Percentiles rank a stretch among this genome's conserved stretches.
These are phyloP conservation scores for Debaryomyces tyrocola DNA, from an alignment of 805 yeast genomes.

Conservation along the genomic window DNA sequence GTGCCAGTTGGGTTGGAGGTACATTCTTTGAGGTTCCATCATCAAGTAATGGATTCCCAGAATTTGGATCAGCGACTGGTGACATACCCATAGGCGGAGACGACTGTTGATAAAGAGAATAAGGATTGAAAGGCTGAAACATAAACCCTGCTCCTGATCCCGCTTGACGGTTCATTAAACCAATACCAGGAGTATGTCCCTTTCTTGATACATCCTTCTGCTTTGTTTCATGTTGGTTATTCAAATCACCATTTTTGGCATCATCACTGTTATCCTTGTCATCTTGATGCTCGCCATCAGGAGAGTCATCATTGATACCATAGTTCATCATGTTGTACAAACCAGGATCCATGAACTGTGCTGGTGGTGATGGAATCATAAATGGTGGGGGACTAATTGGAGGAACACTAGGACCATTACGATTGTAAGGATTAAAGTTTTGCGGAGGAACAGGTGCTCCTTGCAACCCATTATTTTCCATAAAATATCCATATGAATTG, in stretches of 20 bases:
- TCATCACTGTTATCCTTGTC: constrained; percentile 6
- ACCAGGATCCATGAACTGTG: constrained; percentile 37
- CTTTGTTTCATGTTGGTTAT: background rate
- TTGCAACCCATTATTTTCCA: constrained; percentile 18
- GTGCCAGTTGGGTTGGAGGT: constrained; percentile 11
- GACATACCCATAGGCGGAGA: constrained; percentile 6
- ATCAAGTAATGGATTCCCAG: background rate
- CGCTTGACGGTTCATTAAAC: constrained; percentile 34
- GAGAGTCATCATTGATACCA: constrained; percentile 8
- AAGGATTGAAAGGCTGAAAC: constrained; percentile 53
- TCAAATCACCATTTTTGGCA: background rate
- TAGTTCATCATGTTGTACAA: constrained; percentile 33
- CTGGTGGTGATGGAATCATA: constrained; percentile 36
- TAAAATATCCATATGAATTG: constrained; percentile 23
- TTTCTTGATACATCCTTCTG: constrained; percentile 1
- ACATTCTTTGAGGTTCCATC: background rate
- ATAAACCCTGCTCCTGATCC: constrained; percentile 40
- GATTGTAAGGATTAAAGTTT: constrained; percentile 31
- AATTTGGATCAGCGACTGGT: background rate
- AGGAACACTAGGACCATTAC: constrained; percentile 31
- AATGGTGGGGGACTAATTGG: constrained; percentile 40
- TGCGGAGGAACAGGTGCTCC: constrained; percentile 23
- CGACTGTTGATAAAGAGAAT: constrained; percentile 36
- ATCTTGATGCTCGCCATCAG: constrained; percentile 4
- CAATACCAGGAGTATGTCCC: constrained; percentile 26